A percentile compares a stretch with the other conserved stretches of the same genome.
These are phyloP conservation scores for Gastrolobium villosum DNA, from an alignment of 306 rosid genomes.

Conservation along the genomic window DNA sequence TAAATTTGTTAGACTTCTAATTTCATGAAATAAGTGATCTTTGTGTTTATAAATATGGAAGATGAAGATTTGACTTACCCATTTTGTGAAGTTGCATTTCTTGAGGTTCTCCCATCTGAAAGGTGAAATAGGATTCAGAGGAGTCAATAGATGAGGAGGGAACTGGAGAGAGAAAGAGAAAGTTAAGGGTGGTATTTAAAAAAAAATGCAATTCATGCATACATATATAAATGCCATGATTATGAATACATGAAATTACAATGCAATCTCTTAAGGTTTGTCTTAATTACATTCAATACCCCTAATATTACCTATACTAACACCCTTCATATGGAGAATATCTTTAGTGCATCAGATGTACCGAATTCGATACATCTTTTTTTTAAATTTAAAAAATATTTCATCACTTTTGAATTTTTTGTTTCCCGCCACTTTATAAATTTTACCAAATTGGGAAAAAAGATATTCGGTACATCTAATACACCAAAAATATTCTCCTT, in stretches of 20 bases:
- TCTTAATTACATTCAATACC: not conserved
- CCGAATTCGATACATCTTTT: too few species aligned
- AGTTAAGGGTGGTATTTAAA: not conserved
- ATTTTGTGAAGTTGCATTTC: constrained; percentile 39
- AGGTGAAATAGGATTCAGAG: constrained; percentile 25
- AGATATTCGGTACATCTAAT: too few species aligned
- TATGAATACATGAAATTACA: not conserved
- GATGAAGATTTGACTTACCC: constrained; percentile 41
- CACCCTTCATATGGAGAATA: too few species aligned
- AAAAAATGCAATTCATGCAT: not conserved
- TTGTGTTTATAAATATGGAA: not conserved
- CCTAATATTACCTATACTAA: not conserved
- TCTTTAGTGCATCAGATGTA: too few species aligned
- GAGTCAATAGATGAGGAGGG: not conserved
- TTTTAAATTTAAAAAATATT: too few species aligned
- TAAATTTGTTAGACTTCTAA: not conserved
- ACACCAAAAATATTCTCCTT: too few species aligned
- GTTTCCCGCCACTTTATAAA: too few species aligned
- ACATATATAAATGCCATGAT: not conserved
- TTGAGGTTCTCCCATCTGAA: constrained; percentile 48
- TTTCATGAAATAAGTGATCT: not conserved
- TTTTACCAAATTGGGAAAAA: too few species aligned
- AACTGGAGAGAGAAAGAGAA: not conserved
- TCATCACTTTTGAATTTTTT: too few species aligned
- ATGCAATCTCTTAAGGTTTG: not conserved